These are phyloP conservation scores for Blastocladiella emersonii DNA, from an alignment of 371 early-diverging fungal species.

Conservation along the genomic window DNA sequence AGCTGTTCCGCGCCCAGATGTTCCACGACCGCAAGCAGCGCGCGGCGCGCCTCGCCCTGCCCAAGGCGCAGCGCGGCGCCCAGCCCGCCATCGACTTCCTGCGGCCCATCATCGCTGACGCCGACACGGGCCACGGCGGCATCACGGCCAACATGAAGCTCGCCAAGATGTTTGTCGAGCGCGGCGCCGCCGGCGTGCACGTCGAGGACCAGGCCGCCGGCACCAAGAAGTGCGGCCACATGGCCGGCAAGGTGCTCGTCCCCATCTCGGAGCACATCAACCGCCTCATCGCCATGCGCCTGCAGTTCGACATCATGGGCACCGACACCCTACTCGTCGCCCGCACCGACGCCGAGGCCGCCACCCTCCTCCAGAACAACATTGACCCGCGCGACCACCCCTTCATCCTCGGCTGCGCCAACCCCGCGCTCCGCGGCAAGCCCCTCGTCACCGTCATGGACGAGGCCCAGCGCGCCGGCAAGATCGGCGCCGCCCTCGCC, in stretches of 20 bases:
- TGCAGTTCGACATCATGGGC: constrained; percentile 97
- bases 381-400: constrained; percentile 94
- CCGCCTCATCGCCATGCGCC: constrained; percentile 87
- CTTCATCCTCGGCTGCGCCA: constrained; percentile 85
- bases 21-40: constrained; percentile 97
- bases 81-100: constrained; percentile 74
- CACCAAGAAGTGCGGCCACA: constrained; percentile 98
- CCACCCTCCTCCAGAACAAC: constrained; percentile 87
- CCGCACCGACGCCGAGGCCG: constrained; percentile 96
- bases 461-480: constrained; percentile 61
- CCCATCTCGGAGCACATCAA: constrained; percentile 95
- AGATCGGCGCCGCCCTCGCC: constrained; percentile 58
- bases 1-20: constrained; percentile 90
- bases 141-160: constrained; percentile 85
- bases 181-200: constrained; percentile 81
- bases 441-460: constrained; percentile 65
- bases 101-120: constrained; percentile 94
- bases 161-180: constrained; percentile 86
- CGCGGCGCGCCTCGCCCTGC: constrained; percentile 63
- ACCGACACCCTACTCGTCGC: constrained; percentile 87
- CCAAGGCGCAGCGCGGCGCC: constrained; percentile 51
- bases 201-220: constrained; percentile 87
- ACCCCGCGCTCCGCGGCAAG: constrained; percentile 38
- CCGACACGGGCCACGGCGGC: constrained; percentile 93
- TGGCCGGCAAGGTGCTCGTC: constrained; percentile 97